Evolutionary conservation across 2,329 filamentous ascomycete genomes (phyloP).

Genomic region (Venturia aucupariae): DNA sequence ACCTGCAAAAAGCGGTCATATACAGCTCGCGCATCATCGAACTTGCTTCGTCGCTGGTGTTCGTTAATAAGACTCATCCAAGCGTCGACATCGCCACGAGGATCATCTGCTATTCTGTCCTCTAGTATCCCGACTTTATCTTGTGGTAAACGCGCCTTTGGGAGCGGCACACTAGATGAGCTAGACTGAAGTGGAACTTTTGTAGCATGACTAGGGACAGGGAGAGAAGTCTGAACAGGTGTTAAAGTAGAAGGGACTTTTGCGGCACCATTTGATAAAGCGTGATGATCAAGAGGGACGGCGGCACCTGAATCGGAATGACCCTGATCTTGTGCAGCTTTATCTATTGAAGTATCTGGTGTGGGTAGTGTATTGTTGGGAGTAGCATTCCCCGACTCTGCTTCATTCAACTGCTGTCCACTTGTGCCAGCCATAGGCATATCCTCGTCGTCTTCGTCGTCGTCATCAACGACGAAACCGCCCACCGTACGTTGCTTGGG

Average conservation of each 20-base stretch:
- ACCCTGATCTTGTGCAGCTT: slow-evolving; percentile 43
- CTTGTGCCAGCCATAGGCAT: slow-evolving; percentile 32
- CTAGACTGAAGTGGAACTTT: slow-evolving; percentile 30
- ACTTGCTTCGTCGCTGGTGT: slow-evolving; percentile 69
- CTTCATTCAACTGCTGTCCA: slow-evolving; percentile 33
- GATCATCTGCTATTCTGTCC: slow-evolving; percentile 84
- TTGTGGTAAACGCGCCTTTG: slow-evolving; percentile 52
- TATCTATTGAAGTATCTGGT: slow-evolving; percentile 50
- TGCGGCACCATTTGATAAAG: slow-evolving; percentile 21
- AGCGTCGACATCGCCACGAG: slow-evolving; percentile 82
- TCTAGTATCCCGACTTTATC: slow-evolving; percentile 75
- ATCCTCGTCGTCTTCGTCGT: slow-evolving; percentile 49
- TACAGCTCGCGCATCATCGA: slow-evolving; percentile 68
- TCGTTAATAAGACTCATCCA: slow-evolving; percentile 85
- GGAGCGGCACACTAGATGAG: slow-evolving; percentile 25
- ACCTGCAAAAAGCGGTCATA: slow-evolving; percentile 82
- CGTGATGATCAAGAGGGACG: slow-evolving; percentile 37
- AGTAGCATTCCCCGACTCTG: slow-evolving; percentile 20
- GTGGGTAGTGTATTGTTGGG: slow-evolving; percentile 44
- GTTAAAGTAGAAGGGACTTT: slow-evolving; percentile 16
- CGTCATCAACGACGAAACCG: slow-evolving; percentile 55
- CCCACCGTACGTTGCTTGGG: slow-evolving; percentile 39
- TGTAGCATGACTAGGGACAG: slow-evolving; percentile 21
- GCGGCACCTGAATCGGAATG: slow-evolving; percentile 42
- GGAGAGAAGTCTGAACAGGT: slow-evolving; percentile 25